Base-by-base conservation (phyloP, 345 rosid species). In the Gossypium ekmanianum region DNA sequence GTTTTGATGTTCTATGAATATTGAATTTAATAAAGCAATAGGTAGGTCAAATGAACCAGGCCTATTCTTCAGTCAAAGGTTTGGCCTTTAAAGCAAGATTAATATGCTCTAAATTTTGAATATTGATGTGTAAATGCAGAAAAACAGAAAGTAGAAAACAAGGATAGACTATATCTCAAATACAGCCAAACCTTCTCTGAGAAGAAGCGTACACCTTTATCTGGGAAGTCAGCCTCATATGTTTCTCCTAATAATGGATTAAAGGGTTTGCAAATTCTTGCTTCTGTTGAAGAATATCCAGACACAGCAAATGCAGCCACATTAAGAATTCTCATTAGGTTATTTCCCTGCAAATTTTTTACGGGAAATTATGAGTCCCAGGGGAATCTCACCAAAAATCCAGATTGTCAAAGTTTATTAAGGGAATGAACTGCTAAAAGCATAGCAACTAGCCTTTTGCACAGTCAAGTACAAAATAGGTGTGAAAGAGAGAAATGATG, bases 251-350 rank as follows among this genome's bases (percentile, higher is more conserved):
- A 82, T 80, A 96, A 84, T 45, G 99, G 99, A 87, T 96, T 96
- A 78, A 96, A 96, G 22, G 99, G 98, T 84, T 96, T 96, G 88
- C 98, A 96, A 14, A 83, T 87, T 83, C 98, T 88, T 84, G 98
- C 99, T 79, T 96, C 97, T 7, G 97, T 96, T 73, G 99, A 92
- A 81, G 98, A 93, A 82, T 96, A 96, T 56, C 97, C 98, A 56
- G 99, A 96, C 56, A 90, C 90, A 84, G 99, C 99, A 86, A 96
- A 96, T 75, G 98, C 99, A 81, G 99, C 99, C 71, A 96, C 97
- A 75, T 93, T 93, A 73, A 96, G 94, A 73, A 93, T 90, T 84
- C 97, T 90, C 99, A 93, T 88, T 55, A 96, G 90, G 85, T 83
- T 85, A 74, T 96, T 89, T 62, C 98, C 99, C 99, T 96, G 92